phyloP scores from a whole-genome alignment of 768 basidiomycete species.

The Cyclocybe cylindracea region DNA sequence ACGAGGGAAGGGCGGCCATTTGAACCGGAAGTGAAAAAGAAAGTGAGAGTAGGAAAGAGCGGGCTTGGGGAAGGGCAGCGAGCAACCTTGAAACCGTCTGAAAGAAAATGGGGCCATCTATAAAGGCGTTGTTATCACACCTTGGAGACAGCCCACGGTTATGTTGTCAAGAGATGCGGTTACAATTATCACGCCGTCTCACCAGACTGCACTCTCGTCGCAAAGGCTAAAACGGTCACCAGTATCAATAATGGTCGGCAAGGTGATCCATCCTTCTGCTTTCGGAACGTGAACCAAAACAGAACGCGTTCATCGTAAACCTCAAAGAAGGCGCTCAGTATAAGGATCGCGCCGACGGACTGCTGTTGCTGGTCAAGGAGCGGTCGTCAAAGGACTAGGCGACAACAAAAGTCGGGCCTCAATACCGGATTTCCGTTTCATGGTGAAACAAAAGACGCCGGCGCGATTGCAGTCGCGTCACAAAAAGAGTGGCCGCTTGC shows the following conservation, averaged over 20 bases:
- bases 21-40: conserved; percentile 25
- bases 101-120: conserved; percentile 31
- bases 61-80: conserved; percentile 34
- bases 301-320: conserved; percentile 13
- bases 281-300: conserved; percentile 19
- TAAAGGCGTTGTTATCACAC: conserved; percentile 37
- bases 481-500: conserved; percentile 12
- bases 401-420: conserved; percentile 9
- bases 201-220: conserved; percentile 36
- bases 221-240: conserved; percentile 38
- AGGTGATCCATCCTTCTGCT: conserved; percentile 50
- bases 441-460: conserved; percentile 19
- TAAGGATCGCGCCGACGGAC: conserved; percentile 10
- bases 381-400: conserved; percentile 9
- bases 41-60: conserved; percentile 25
- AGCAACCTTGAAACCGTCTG: conserved; percentile 35
- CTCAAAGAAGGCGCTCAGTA: conserved; percentile 9
- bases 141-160: conserved; percentile 60
- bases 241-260: conserved; percentile 60
- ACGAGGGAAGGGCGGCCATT: conserved; percentile 82
- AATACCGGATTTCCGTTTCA: conserved; percentile 15
- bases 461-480: conserved; percentile 16
- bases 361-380: conserved; percentile 16
- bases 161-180: conserved; percentile 51
- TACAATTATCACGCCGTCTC: conserved; percentile 40